phyloP scores from a whole-genome alignment of 2,329 filamentous ascomycete species.

The Dothistroma pini region DNA sequence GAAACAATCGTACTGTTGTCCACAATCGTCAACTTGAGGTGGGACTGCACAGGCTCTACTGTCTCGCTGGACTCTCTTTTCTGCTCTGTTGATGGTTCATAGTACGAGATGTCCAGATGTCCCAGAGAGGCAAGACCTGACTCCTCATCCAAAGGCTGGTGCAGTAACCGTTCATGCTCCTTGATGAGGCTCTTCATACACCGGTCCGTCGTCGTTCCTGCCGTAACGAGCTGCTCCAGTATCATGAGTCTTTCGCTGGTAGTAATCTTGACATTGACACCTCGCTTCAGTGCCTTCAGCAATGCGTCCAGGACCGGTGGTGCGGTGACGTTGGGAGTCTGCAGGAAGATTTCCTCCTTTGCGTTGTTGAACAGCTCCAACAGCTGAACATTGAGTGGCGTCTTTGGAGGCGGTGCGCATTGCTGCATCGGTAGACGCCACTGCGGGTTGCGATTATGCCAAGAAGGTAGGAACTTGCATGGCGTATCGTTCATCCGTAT shows the following conservation, averaged over 20 bases:
- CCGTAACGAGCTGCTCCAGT: conserved; percentile 75
- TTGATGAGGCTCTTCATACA: conserved; percentile 60
- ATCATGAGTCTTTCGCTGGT: conserved; percentile 42
- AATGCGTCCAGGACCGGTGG: conserved; percentile 61
- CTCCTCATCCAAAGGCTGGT: conserved; percentile 38
- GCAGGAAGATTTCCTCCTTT: conserved; percentile 58
- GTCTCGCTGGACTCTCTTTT: conserved; percentile 5
- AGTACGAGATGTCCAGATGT: conserved; percentile 57
- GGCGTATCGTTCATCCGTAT: conserved; percentile 35
- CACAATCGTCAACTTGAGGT: conserved; percentile 73
- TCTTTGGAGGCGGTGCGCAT: conserved; percentile 53
- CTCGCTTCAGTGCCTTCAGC: conserved; percentile 58
- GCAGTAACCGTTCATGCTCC: conserved; percentile 44
- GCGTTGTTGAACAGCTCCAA: conserved; percentile 60
- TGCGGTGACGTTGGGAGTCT: conserved; percentile 76
- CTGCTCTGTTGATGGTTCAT: conserved; percentile 42
- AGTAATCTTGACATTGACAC: conserved; percentile 57
- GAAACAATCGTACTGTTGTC: conserved; percentile 65
- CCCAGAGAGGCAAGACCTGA: conserved; percentile 46
- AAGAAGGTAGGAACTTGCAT: conserved; percentile 68
- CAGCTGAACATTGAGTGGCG: conserved; percentile 65
- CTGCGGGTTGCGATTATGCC: conserved; percentile 65
- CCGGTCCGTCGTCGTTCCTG: conserved; percentile 67
- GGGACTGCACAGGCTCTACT: conserved; percentile 63
- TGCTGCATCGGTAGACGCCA: conserved; percentile 56